Evolutionary conservation across 768 basidiomycete species (phyloP).

Genomic region (Boletus pseudo-olivaceus): DNA sequence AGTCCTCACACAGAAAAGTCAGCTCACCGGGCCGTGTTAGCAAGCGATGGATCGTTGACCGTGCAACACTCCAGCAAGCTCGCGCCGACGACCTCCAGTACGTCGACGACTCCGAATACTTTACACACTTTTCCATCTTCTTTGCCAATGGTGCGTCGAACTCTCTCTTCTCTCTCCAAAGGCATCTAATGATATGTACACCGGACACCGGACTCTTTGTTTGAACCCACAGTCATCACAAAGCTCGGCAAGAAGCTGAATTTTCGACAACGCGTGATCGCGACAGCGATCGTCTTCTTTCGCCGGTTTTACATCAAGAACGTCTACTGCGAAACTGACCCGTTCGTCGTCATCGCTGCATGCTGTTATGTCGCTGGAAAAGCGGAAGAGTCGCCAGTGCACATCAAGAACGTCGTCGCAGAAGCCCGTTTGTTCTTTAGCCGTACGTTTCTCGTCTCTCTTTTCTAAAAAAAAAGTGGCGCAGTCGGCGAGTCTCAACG

Average conservation of each 20-base stretch:
- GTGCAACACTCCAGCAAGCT: slow-evolving; percentile 69
- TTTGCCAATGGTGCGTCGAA: slow-evolving; percentile 69
- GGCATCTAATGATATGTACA: background rate
- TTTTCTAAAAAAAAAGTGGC: background rate
- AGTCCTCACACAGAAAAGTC: slow-evolving; percentile 4
- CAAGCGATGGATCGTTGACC: slow-evolving; percentile 90
- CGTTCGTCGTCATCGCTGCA: slow-evolving; percentile 86
- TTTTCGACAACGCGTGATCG: slow-evolving; percentile 86
- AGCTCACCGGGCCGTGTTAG: slow-evolving; percentile 39
- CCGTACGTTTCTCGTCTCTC: slow-evolving; percentile 40
- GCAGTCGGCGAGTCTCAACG: background rate
- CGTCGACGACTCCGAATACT: slow-evolving; percentile 69
- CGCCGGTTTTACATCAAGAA: slow-evolving; percentile 97
- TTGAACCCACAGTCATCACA: slow-evolving; percentile 58
- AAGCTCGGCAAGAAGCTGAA: slow-evolving; percentile 81
- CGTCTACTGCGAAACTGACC: slow-evolving; percentile 92
- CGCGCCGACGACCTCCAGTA: slow-evolving; percentile 75
- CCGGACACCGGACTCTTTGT: background rate
- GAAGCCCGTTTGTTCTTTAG: slow-evolving; percentile 79
- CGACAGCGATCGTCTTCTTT: slow-evolving; percentile 94
- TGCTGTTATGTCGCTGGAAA: slow-evolving; percentile 97
- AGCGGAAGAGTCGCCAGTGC: slow-evolving; percentile 92
- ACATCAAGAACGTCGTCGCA: slow-evolving; percentile 87
- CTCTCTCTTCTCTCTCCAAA: background rate
- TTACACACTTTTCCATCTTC: slow-evolving; percentile 83